Percentiles rank a stretch among this genome's conserved stretches.
phyloP scores from a whole-genome alignment of 768 basidiomycete species.

The Leccinum disarticulatum region DNA sequence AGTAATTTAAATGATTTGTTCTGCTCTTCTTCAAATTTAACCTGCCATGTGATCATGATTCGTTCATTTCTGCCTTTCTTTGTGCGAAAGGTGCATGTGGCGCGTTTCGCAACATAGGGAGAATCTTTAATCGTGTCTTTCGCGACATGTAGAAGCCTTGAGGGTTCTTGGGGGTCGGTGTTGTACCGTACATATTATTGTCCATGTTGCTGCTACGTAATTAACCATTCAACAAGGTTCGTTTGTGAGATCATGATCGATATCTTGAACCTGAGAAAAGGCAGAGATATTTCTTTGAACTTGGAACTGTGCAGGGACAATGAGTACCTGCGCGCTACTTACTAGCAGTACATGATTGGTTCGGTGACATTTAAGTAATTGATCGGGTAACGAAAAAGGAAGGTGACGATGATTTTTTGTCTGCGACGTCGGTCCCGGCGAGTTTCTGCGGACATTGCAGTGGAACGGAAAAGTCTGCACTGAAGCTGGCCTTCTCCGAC shows the following conservation, averaged over 20 bases:
- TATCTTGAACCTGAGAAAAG: background rate
- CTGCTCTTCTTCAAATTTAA: background rate
- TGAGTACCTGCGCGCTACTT: no score
- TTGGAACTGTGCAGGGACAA: no score
- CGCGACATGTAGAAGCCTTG: background rate
- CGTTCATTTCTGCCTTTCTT: background rate
- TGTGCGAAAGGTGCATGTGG: background rate
- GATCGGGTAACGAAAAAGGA: slow-evolving; percentile 33
- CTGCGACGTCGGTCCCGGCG: background rate
- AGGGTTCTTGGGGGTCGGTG: background rate
- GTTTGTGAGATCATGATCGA: background rate
- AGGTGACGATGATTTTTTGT: slow-evolving; percentile 28
- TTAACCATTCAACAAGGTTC: background rate
- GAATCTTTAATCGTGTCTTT: background rate
- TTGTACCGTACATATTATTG: slow-evolving; percentile 1
- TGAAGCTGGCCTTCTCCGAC: slow-evolving; percentile 33
- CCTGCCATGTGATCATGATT: background rate
- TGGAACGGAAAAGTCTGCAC: slow-evolving; percentile 3
- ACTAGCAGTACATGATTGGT: slow-evolving; percentile 3
- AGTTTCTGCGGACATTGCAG: slow-evolving; percentile 8
- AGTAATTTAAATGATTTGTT: background rate
- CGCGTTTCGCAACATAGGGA: background rate
- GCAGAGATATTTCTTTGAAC: no score
- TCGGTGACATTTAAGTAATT: slow-evolving; percentile 17
- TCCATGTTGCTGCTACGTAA: background rate